phyloP scores from a whole-genome alignment of 371 early-diverging fungal species.

The Apophysomyces ossiformis region DNA sequence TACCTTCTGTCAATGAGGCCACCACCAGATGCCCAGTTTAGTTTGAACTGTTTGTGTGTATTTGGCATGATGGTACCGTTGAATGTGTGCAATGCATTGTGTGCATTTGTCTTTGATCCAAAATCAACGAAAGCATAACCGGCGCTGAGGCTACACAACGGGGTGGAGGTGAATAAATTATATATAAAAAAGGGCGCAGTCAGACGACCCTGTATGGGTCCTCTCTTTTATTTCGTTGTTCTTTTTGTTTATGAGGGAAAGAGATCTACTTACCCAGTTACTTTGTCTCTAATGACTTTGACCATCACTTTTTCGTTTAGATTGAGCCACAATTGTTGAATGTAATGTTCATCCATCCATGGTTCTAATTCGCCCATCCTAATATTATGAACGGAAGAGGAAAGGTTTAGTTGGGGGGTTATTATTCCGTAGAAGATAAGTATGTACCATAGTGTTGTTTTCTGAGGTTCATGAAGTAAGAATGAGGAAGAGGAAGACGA shows the following conservation, averaged over 20 bases:
- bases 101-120: conserved; percentile 42
- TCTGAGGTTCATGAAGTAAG: background rate
- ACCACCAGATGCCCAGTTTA: conserved; percentile 74
- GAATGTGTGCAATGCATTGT: conserved; percentile 42
- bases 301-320: conserved; percentile 77
- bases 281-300: conserved; percentile 84
- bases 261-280: conserved; percentile 56
- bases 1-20: conserved; percentile 54
- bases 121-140: conserved; percentile 85
- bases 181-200: conserved; percentile 16
- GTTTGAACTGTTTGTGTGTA: conserved; percentile 75
- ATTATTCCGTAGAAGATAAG: background rate
- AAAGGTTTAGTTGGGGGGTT: background rate
- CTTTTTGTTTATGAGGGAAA: background rate
- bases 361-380: conserved; percentile 11
- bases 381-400: background rate
- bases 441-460: conserved; percentile 5
- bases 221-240: conserved; percentile 8
- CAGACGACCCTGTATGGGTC: conserved; percentile 7
- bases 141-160: conserved; percentile 49
- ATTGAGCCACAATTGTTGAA: conserved; percentile 71
- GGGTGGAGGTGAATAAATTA: background rate
- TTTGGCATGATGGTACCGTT: conserved; percentile 86
- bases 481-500: conserved; percentile 7
- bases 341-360: conserved; percentile 69